A percentile compares a stretch with the other conserved stretches of the same genome.
Conservation (phyloP, 495 filamentous ascomycete genomes). For the Mycothermus thermophilus region DNA sequence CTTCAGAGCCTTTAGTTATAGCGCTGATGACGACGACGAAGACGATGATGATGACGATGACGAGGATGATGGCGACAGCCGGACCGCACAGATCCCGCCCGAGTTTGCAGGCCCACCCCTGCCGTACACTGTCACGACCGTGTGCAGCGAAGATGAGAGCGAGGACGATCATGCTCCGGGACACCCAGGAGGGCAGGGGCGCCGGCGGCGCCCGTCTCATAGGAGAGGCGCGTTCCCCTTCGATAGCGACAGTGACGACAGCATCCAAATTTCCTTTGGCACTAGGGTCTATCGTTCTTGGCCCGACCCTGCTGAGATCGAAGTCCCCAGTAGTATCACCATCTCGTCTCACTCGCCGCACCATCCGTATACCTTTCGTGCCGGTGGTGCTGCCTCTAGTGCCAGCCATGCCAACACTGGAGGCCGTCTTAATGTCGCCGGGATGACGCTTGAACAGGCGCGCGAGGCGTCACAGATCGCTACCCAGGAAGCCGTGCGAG, state of each 20-base stretch:
- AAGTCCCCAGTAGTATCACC: too few species aligned
- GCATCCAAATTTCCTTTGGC: conserved; percentile 4
- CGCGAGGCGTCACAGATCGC: conserved; percentile 39
- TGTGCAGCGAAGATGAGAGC: conserved; percentile 40
- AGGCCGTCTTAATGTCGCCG: conserved; percentile 6
- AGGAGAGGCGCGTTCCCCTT: conserved; percentile 37
- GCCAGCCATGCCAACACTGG: neutral
- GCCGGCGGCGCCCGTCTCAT: conserved; percentile 23
- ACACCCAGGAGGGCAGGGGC: conserved; percentile 6
- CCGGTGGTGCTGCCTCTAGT: too few species aligned
- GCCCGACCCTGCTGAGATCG: conserved; percentile 2
- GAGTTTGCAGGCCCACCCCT: conserved; percentile 32
- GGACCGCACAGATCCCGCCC: conserved; percentile 36
- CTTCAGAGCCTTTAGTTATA: conserved; percentile 1
- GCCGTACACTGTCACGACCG: conserved; percentile 35
- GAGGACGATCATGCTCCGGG: conserved; percentile 18
- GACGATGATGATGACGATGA: conserved; percentile 32
- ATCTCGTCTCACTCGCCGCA: too few species aligned
- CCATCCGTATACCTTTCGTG: too few species aligned
- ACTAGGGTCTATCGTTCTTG: conserved; percentile 3
- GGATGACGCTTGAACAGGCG: conserved; percentile 32
- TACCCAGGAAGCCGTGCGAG: conserved; percentile 41
- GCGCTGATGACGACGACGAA: conserved; percentile 24
- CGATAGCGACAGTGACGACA: conserved; percentile 35
- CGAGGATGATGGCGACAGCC: conserved; percentile 35